Conservation (phyloP, 192 early-diverging fungal species). For the Backusella psychrophila region DNA sequence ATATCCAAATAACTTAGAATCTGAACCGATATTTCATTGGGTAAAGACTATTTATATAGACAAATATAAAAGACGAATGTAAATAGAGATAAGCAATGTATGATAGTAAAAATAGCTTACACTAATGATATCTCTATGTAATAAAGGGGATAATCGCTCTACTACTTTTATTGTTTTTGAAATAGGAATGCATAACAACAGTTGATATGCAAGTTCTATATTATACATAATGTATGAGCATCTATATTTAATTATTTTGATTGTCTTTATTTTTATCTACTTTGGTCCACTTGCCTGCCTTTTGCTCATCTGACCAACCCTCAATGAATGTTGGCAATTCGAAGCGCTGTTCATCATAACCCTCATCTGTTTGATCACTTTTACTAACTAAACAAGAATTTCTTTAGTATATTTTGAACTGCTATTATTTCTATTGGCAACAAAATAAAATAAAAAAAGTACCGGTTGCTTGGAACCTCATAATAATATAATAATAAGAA, state of each 20-base stretch:
- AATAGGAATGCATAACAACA: conserved; percentile 53
- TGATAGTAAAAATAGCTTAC: conserved; percentile 18
- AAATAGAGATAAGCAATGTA: background rate
- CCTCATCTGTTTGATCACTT: conserved; percentile 29
- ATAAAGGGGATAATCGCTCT: conserved; percentile 43
- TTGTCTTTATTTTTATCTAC: background rate
- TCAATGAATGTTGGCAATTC: conserved; percentile 41
- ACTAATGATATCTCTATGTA: conserved; percentile 56
- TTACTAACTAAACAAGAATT: background rate
- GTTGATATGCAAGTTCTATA: conserved; percentile 54
- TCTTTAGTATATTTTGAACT: background rate
- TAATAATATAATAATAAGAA: background rate
- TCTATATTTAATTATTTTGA: background rate
- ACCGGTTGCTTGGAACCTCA: background rate
- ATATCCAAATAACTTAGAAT: conserved; percentile 53
- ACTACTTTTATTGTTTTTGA: conserved; percentile 42
- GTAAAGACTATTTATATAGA: conserved; percentile 35
- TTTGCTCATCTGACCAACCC: conserved; percentile 47
- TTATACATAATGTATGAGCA: background rate
- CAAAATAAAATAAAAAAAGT: background rate
- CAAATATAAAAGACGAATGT: background rate
- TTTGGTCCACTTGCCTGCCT: conserved; percentile 35
- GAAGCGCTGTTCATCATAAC: conserved; percentile 36
- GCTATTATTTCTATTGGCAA: background rate
- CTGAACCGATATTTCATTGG: conserved; percentile 53